These are phyloP conservation scores for Myxozyma monticola DNA, from an alignment of 805 yeast genomes.

Conservation along the genomic window DNA sequence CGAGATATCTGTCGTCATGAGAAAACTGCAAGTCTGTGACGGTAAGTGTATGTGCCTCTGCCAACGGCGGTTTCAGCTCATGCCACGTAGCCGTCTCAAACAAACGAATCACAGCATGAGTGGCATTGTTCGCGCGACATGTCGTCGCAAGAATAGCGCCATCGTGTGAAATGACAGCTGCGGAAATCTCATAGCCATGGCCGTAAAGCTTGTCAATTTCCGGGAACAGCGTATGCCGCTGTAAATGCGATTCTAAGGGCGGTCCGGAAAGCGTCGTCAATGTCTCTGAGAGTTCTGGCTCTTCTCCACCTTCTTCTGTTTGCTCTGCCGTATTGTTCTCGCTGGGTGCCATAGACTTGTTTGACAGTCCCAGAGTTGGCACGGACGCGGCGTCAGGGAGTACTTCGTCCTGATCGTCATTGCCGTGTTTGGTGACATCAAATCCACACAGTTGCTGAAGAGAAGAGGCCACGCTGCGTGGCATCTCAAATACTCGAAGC, in stretches of 20 bases:
- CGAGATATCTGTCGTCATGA: conserved; percentile 52
- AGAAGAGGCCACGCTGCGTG: conserved; percentile 69
- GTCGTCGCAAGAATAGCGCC: conserved; percentile 74
- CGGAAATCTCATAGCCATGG: conserved; percentile 91
- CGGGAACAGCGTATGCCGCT: conserved; percentile 91
- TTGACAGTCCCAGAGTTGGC: conserved; percentile 73
- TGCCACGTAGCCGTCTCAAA: conserved; percentile 64
- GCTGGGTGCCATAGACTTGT: conserved; percentile 2
- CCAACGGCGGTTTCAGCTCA: conserved; percentile 52
- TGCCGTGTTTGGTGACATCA: conserved; percentile 11
- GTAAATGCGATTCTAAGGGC: conserved; percentile 88
- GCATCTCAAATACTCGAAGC: conserved; percentile 83
- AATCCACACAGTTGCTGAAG: conserved; percentile 57
- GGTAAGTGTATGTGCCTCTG: conserved; percentile 77
- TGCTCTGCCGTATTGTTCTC: conserved; percentile 22
- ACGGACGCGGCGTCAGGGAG: conserved; percentile 85
- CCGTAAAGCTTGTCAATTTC: conserved; percentile 94
- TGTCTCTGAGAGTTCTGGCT: conserved; percentile 68
- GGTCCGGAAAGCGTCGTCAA: conserved; percentile 43
- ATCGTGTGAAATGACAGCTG: conserved; percentile 70
- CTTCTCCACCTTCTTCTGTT: conserved; percentile 59
- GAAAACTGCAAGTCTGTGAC: conserved; percentile 82
- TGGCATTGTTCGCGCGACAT: conserved; percentile 80
- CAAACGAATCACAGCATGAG: conserved; percentile 82
- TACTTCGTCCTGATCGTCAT: conserved; percentile 30